These are phyloP conservation scores for Cercospora zeae-maydis DNA, from an alignment of 2,329 filamentous ascomycete genomes.

Conservation along the genomic window DNA sequence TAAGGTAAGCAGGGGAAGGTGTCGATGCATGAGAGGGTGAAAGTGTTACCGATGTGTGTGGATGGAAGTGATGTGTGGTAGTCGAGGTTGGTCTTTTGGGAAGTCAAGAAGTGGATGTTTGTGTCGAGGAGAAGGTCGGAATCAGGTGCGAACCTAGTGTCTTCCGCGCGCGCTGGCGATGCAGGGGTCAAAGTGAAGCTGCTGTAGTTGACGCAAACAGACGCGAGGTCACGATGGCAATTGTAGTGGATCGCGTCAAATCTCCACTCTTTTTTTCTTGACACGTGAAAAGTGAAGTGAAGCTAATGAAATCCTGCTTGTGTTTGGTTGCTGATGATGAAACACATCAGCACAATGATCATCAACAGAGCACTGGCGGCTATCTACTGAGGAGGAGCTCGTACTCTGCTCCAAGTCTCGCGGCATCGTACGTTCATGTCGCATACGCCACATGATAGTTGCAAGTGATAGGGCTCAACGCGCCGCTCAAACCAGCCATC, in stretches of 20 bases:
- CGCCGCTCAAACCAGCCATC: slow-evolving; percentile 3
- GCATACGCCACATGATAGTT: neutral
- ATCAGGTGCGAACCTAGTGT: neutral
- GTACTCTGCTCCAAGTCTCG: neutral
- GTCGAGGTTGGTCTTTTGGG: neutral
- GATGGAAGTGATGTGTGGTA: slow-evolving; percentile 1
- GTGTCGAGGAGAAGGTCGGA: neutral
- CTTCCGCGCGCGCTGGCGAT: neutral
- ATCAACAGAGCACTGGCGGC: neutral
- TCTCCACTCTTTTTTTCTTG: neutral
- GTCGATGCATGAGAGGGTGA: neutral
- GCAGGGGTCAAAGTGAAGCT: neutral
- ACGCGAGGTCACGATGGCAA: neutral
- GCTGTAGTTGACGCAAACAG: slow-evolving; percentile 2
- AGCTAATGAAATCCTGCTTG: neutral
- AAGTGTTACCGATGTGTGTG: slow-evolving; percentile 3
- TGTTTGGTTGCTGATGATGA: neutral
- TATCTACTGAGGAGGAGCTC: neutral
- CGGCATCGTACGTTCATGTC: neutral
- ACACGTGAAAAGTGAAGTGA: slow-evolving; percentile 5
- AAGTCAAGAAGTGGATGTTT: neutral
- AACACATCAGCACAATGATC: neutral
- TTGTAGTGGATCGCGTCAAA: neutral
- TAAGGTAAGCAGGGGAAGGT: neutral
- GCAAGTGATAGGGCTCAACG: no score